phyloP scores from a whole-genome alignment of 2,329 filamentous ascomycete genomes.

The Pochonia chlamydosporia region DNA sequence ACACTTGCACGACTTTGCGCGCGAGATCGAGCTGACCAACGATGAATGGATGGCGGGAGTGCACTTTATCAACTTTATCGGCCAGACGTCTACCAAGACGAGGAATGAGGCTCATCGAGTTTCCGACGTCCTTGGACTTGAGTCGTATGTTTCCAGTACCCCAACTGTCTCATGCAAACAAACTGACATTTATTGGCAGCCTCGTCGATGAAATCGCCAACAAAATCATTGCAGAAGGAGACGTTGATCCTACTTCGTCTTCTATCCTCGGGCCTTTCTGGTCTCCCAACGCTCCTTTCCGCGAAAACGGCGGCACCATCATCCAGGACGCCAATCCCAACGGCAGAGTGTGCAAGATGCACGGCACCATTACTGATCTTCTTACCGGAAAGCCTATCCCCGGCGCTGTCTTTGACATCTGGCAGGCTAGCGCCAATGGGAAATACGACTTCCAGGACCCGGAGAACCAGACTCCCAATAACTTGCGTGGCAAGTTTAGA shows the following conservation, averaged over 20 bases:
- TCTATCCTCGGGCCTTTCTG: conserved; percentile 75
- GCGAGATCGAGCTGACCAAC: conserved; percentile 69
- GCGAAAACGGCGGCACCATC: conserved; percentile 59
- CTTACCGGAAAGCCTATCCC: conserved; percentile 61
- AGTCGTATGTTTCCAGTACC: conserved; percentile 48
- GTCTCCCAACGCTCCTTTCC: conserved; percentile 69
- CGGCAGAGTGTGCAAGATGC: conserved; percentile 60
- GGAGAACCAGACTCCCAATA: conserved; percentile 64
- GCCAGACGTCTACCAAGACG: conserved; percentile 60
- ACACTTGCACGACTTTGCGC: conserved; percentile 73
- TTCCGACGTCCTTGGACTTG: conserved; percentile 67
- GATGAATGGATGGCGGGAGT: conserved; percentile 75
- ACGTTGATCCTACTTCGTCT: conserved; percentile 62
- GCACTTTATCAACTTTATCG: conserved; percentile 68
- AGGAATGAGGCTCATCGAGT: conserved; percentile 71
- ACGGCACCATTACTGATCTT: conserved; percentile 61
- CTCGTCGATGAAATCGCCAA: conserved; percentile 57
- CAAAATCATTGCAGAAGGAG: conserved; percentile 55
- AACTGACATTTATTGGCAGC: conserved; percentile 24
- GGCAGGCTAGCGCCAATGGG: conserved; percentile 71
- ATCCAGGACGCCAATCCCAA: conserved; percentile 55
- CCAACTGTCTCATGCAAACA: background rate
- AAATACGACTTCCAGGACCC: conserved; percentile 74
- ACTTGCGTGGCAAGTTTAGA: conserved; percentile 71
- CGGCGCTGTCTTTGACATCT: conserved; percentile 68